phyloP scores from a whole-genome alignment of 2,329 filamentous ascomycete genomes.

The Fusarium xylarioides region DNA sequence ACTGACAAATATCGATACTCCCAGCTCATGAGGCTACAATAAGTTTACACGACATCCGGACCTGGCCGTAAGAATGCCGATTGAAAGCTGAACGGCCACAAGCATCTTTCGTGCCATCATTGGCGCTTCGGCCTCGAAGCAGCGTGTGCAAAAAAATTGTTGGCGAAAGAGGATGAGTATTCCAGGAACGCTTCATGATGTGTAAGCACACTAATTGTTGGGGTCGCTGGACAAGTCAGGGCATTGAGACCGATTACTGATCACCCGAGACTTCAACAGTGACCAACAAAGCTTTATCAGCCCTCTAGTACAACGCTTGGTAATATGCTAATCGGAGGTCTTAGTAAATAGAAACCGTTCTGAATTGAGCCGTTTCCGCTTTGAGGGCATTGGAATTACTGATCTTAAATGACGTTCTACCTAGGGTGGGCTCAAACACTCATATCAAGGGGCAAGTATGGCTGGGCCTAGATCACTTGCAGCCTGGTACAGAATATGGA shows the following conservation, averaged over 20 bases:
- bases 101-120: background rate
- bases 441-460: background rate
- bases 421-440: background rate
- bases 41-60: background rate
- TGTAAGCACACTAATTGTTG: background rate
- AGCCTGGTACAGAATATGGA: background rate
- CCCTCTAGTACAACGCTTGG: background rate
- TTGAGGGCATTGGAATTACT: constrained; percentile 2
- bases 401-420: background rate
- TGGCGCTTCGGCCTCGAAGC: background rate
- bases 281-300: background rate
- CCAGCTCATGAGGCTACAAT: background rate
- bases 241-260: background rate
- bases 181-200: background rate
- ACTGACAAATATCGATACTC: background rate
- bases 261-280: background rate
- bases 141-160: background rate
- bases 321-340: background rate
- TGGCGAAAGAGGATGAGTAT: background rate
- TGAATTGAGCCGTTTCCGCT: background rate
- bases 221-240: background rate
- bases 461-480: background rate
- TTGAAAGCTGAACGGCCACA: background rate
- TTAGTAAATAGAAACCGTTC: background rate
- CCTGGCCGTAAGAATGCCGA: background rate